Evolutionary conservation across 306 rosid genomes (phyloP).

Genomic region (Vachellia pachyceras): DNA sequence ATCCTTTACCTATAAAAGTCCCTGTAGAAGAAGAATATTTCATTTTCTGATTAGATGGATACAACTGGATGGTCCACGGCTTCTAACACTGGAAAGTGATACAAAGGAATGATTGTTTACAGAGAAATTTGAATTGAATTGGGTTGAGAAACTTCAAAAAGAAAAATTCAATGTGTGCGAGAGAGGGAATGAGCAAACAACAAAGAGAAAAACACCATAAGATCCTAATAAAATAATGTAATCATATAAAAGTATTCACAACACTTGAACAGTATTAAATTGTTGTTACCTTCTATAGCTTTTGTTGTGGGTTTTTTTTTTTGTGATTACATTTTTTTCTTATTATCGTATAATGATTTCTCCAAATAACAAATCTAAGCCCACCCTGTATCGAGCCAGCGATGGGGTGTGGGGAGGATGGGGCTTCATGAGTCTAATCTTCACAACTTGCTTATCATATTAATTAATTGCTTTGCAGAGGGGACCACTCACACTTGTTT

Average conservation of each 20-base stretch:
- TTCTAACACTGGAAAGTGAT: constrained; percentile 46
- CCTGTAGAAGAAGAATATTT: constrained; percentile 56
- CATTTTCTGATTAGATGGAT: constrained; percentile 67
- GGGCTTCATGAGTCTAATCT: constrained; percentile 47
- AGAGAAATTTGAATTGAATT: constrained; percentile 6
- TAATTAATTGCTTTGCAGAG: constrained; percentile 43
- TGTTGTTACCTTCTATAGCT: too few relatives aligned
- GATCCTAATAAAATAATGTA: too few relatives aligned
- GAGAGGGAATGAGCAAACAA: not conserved
- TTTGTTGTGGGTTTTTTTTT: too few relatives aligned
- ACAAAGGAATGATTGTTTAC: constrained; percentile 45
- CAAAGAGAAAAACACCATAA: too few relatives aligned
- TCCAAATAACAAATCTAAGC: not conserved
- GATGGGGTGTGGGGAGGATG: constrained; percentile 28
- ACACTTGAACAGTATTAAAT: too few relatives aligned
- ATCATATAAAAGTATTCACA: too few relatives aligned
- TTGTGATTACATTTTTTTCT: too few relatives aligned
- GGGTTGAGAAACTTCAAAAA: not conserved
- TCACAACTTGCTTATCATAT: constrained; percentile 51
- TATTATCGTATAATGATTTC: too few relatives aligned
- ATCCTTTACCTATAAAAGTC: too few relatives aligned
- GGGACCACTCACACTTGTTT: constrained; percentile 55
- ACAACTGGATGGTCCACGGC: constrained; percentile 68
- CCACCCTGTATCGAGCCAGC: too few relatives aligned
- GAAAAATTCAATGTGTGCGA: not conserved